phyloP scores from a whole-genome alignment of 192 early-diverging fungal species.

The Oehlia diaphana region DNA sequence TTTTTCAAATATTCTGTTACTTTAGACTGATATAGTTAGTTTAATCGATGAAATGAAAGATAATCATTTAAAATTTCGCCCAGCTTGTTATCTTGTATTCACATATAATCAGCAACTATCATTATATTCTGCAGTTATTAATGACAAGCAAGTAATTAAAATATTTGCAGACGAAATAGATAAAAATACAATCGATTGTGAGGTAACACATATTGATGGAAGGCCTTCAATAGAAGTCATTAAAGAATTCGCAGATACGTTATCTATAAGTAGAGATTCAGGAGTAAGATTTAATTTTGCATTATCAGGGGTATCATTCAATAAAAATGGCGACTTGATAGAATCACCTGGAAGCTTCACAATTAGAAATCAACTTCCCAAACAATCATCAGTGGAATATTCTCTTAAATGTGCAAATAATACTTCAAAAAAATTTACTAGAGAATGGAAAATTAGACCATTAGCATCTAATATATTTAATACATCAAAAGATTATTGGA shows the following conservation, averaged over 20 bases:
- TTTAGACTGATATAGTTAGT: background rate
- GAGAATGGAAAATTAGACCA: background rate
- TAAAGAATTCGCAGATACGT: background rate
- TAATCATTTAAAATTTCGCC: background rate
- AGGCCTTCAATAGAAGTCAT: background rate
- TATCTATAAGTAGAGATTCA: background rate
- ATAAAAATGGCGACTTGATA: background rate
- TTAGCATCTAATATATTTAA: background rate
- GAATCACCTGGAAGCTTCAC: background rate
- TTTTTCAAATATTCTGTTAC: background rate
- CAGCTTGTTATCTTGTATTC: background rate
- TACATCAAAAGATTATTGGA: background rate
- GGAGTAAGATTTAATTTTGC: background rate
- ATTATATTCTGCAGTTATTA: background rate
- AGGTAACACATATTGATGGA: conserved; percentile 3
- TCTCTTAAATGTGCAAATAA: too few species aligned
- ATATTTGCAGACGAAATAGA: conserved; percentile 1
- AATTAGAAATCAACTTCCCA: background rate
- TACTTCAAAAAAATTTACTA: too few species aligned
- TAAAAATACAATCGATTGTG: background rate
- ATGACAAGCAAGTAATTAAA: background rate
- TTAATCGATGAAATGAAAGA: background rate
- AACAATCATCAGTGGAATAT: background rate
- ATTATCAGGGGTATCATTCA: background rate
- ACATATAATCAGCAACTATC: background rate